phyloP scores from a whole-genome alignment of 495 filamentous ascomycete species.

The Penicillium paradoxum region DNA sequence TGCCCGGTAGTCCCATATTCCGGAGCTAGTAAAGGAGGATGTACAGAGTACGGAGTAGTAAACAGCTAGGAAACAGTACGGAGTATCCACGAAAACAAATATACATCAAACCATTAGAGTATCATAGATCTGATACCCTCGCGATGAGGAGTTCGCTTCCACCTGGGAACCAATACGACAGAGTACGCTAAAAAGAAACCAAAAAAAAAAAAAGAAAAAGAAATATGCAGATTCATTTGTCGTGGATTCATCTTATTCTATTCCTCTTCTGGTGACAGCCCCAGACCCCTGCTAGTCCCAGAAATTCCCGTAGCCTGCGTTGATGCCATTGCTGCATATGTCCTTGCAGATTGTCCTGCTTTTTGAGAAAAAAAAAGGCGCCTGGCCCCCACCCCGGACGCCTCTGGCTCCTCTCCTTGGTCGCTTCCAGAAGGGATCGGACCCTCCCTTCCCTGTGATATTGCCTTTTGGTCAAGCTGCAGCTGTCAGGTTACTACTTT shows the following conservation, averaged over 20 bases:
- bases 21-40: slow-evolving; percentile 2
- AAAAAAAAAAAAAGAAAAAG: too few relatives aligned
- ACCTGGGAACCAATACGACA: background rate
- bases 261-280: slow-evolving; percentile 14
- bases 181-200: too few relatives aligned
- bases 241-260: slow-evolving; percentile 5
- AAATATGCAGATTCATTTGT: slow-evolving; percentile 2
- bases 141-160: slow-evolving; percentile 27
- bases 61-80: too few relatives aligned
- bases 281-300: background rate
- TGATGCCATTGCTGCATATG: background rate
- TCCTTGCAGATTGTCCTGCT: background rate
- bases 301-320: too few relatives aligned
- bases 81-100: too few relatives aligned
- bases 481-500: slow-evolving; percentile 34
- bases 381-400: background rate
- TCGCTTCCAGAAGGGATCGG: background rate
- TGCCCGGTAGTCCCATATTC: background rate
- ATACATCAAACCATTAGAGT: too few relatives aligned
- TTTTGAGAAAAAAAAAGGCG: background rate
- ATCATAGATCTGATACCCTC: slow-evolving; percentile 18
- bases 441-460: slow-evolving; percentile 11
- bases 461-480: slow-evolving; percentile 10
- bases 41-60: too few relatives aligned
- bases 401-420: background rate